Base-by-base conservation (phyloP, 106 monocot genomes). In the Alisma plantagoaquatica region DNA sequence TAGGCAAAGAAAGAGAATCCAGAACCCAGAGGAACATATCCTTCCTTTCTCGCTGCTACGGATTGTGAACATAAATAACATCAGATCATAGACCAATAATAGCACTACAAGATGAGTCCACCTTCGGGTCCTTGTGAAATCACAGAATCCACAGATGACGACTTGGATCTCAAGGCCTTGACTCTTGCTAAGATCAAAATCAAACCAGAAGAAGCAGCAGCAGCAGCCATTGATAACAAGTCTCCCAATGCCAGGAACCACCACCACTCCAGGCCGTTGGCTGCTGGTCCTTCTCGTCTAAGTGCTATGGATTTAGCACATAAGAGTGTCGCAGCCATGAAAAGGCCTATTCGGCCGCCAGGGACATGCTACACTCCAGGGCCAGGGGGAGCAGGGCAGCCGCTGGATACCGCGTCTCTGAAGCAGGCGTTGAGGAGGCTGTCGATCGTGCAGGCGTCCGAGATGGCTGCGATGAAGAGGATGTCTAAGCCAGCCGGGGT, bases 381-480 rank as follows among this genome's bases (percentile, higher is more conserved):
- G 23, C 38, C 61, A 45, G 74, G 62, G 35, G 18, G 58, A 43
- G 64, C 84, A 18, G 70, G 65, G 29, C 53, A 57, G 16, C 72
- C 50, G 41, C 67, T 61, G 25, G 81, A 86, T 64, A 64, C 78
- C 31, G 60, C 65, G 1, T 75, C 70, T 27, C 49, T 86, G 57
- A 92, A 92, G 30, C 85, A 82, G 56, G 85, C 91, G 0, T 43
- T 85, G 25, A 75, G 85, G 60, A 75, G 57, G 27, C 29, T 82
- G 23, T 81, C 78, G 58, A 78, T 92, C 50, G 70, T 78, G 23
- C 85, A 92, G 46, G 91, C 91, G 33, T 85, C 91, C 23, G 81
- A 92, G 49, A 75, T 76, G 70, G 91, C 91, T 66, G 84, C 91
- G 14, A 67, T 71, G 66, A 92, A 79, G 62, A 68, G 81, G 45